Evolutionary conservation across 352 stramenopile species (phyloP), one percentile per base, ranked within the genome.

Genomic region (Globisporangium yorkense): DNA sequence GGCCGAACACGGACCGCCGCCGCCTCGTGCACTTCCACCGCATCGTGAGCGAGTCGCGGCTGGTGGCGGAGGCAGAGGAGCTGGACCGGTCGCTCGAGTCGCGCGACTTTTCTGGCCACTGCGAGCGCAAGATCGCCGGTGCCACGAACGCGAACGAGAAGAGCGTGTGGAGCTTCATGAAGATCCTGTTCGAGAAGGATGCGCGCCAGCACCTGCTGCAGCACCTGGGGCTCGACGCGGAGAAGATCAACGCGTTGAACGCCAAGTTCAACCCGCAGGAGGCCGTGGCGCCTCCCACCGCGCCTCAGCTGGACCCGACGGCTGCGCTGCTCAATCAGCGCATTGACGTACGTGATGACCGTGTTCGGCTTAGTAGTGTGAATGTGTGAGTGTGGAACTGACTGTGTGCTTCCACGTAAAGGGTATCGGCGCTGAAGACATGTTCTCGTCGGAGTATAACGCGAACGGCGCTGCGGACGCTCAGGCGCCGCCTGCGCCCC

Each of bases 141-240:
- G 87, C 88, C 0, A 54, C 62, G 31, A 80, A 66, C 9, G 67
- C 84, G 21, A 67, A 88, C 29, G 86, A 96, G 62, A 71, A 79
- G 29, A 93, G 85, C 50, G 72, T 94, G 29, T 97, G 88, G 88
- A 91, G 73, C 57, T 96, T 97, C 57, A 97, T 97, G 88, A 96
- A 97, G 72, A 93, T 96, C 53, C 61, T 97, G 3, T 99, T 99
- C 69, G 92, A 97, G 59, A 89, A 92, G 49, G 96, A 98, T 72
- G 93, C 96, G 5, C 80, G 94, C 27, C 90, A 98, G 74, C 78
- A 98, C 59, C 68, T 99, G 53, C 78, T 99, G 51, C 78, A 92
- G 52, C 94, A 98, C 66, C 68, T 99, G 33, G 96, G 96, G n/a
- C 91, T 98, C 57, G 87, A 98, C 62, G 86, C 92, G 0, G 85